phyloP scores from a whole-genome alignment of 306 rosid genomes.

The Prunus dulcis region DNA sequence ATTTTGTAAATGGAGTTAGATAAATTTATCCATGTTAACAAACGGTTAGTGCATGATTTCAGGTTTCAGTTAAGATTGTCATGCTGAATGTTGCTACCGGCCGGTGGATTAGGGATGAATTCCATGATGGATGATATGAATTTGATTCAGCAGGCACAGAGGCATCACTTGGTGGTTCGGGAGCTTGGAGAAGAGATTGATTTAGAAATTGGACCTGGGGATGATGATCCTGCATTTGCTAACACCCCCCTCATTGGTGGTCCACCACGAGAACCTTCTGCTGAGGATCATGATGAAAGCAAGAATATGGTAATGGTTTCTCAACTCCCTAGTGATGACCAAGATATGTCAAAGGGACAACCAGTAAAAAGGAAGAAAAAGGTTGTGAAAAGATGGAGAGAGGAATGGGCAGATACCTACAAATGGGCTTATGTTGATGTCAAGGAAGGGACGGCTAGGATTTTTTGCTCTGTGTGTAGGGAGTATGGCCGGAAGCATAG shows the following conservation, averaged over 20 bases:
- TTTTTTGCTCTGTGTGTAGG: constrained; percentile 95
- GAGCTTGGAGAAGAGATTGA: constrained; percentile 95
- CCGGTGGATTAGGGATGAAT: constrained; percentile 71
- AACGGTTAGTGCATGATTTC: constrained; percentile 21
- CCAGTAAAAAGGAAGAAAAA: constrained; percentile 82
- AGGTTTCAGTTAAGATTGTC: constrained; percentile 40
- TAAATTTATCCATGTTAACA: constrained; percentile 13
- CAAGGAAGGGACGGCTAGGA: constrained; percentile 94
- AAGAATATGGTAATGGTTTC: constrained; percentile 82
- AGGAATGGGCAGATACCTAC: constrained; percentile 99
- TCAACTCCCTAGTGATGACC: constrained; percentile 74
- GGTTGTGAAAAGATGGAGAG: constrained; percentile 99
- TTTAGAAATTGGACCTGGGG: constrained; percentile 95
- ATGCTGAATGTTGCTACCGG: constrained; percentile 90
- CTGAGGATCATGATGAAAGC: constrained; percentile 71
- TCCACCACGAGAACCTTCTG: constrained; percentile 72
- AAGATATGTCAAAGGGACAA: constrained; percentile 69
- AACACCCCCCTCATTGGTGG: constrained; percentile 67
- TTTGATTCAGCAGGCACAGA: constrained; percentile 91
- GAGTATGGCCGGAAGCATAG: constrained; percentile 96
- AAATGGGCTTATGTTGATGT: constrained; percentile 98
- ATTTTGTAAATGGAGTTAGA: neutral
- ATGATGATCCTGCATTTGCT: constrained; percentile 88
- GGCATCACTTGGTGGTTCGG: constrained; percentile 93
- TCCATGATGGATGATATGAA: constrained; percentile 92